Evolutionary conservation across 192 early-diverging fungal species (phyloP).

Genomic region (Coemansia furcata): DNA sequence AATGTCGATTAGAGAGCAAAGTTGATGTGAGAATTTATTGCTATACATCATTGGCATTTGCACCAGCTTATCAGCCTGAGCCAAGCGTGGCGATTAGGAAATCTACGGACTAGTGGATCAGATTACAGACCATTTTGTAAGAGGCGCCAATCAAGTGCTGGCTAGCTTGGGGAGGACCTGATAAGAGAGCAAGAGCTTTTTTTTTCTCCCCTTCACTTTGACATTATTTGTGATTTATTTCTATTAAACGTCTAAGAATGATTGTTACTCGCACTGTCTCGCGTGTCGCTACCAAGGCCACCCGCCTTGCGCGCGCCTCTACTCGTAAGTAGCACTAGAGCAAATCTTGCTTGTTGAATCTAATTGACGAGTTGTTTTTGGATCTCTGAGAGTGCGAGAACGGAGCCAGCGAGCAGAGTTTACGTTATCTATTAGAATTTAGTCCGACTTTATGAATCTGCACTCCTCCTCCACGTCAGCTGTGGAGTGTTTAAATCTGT

Average conservation of each 20-base stretch:
- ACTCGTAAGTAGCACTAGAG: constrained; percentile 26
- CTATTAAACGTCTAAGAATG: constrained; percentile 20
- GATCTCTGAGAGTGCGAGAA: background rate
- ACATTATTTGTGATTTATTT: background rate
- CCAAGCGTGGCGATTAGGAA: background rate
- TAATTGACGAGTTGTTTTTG: background rate
- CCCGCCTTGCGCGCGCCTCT: constrained; percentile 28
- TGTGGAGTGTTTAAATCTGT: background rate
- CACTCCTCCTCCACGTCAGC: background rate
- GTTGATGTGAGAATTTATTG: background rate
- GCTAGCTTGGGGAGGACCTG: background rate
- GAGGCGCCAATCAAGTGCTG: background rate
- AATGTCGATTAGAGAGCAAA: constrained; percentile 7
- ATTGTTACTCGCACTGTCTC: constrained; percentile 44
- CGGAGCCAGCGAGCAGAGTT: background rate
- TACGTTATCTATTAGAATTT: background rate
- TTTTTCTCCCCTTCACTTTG: background rate
- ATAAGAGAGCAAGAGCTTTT: background rate
- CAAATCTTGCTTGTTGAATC: background rate
- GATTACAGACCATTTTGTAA: background rate
- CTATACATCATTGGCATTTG: background rate
- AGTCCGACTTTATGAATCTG: background rate
- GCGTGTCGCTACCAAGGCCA: constrained; percentile 43
- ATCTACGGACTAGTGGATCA: background rate
- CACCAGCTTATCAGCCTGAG: background rate